Base-by-base conservation (phyloP, 352 stramenopile species). In the Pythium pyrilobum region DNA sequence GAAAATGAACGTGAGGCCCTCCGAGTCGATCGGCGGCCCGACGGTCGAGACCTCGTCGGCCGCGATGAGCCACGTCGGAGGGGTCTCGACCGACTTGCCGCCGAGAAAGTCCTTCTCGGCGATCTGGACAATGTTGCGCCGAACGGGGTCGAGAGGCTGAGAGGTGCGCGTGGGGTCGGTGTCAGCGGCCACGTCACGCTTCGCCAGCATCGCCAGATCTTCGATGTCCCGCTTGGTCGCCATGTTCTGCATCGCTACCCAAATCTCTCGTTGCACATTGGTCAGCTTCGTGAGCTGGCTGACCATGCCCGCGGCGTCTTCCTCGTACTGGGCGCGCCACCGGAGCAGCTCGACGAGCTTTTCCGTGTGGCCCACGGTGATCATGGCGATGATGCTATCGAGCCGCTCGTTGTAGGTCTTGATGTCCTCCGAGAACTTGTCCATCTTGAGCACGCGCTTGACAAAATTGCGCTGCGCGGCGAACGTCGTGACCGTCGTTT, bases 361-460 rank as follows among this genome's bases (percentile, higher is more conserved):
- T 21, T 39, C 45, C 12, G 34, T 36, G 9, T 54, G 52, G 10
- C 43, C 56, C 20, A 61, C 46, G 4, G 44, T 49, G 34, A 54
- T 45, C 18, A 54, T 18, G 4, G 12, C 5, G 23, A 54, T 44
- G 24, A 66, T 37, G 18, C 39, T 50, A 5, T 66, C 59, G 6
- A 66, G 43, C 3, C 40, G 40, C 39, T 62, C 59, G 32, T 66
- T 62, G 46, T 51, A 66, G 24, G 58, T 23, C 52, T 61, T 51
- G 25, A 62, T 43, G 9, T 61, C 36, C 4, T 61, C 45, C 0
- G n/a, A 27, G 21, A 66, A 61, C 25, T 61, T 53, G 20, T 49
- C 29, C 18, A 31, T 8, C 21, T 48, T 55, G 6, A 40, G 34
- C 39, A 53, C 28, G 1, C 45, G 59, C 32, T 61, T 50, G 32